Evolutionary conservation across 2,329 filamentous ascomycete species (phyloP).

Genomic region (Colletotrichum aenigma): DNA sequence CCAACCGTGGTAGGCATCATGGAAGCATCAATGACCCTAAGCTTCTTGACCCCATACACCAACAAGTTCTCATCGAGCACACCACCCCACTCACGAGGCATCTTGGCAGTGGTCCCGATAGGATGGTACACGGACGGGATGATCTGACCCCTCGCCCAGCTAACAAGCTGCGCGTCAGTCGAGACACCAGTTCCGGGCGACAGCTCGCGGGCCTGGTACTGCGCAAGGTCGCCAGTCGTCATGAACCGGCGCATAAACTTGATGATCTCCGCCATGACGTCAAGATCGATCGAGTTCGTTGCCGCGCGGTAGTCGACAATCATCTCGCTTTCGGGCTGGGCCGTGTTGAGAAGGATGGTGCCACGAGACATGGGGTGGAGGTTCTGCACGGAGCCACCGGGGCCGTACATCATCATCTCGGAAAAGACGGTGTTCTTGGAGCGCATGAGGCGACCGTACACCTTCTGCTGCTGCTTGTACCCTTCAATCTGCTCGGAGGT

Average conservation of each 20-base stretch:
- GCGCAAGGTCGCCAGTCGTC: conserved; percentile 21
- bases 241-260: conserved; percentile 29
- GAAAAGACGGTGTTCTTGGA: conserved; percentile 42
- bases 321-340: conserved; percentile 24
- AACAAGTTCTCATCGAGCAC: conserved; percentile 29
- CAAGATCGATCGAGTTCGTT: conserved; percentile 27
- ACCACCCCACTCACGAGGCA: conserved; percentile 30
- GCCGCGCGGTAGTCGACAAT: conserved; percentile 30
- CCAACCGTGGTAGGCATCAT: conserved; percentile 25
- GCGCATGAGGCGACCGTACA: conserved; percentile 24
- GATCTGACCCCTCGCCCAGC: conserved; percentile 23
- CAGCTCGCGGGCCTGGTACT: conserved; percentile 24
- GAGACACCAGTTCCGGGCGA: conserved; percentile 24
- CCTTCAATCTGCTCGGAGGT: conserved; percentile 25
- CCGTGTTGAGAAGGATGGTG: conserved; percentile 24
- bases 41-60: conserved; percentile 31
- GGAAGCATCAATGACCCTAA: conserved; percentile 23
- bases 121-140: conserved; percentile 31
- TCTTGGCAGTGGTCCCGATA: conserved; percentile 30
- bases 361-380: conserved; percentile 27
- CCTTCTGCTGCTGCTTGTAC: conserved; percentile 45
- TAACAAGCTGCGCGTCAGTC: conserved; percentile 24
- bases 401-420: conserved; percentile 42
- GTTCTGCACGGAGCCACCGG: conserved; percentile 27
- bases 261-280: conserved; percentile 27